Evolutionary conservation across 345 rosid species (phyloP).

Genomic region (Streptanthus diversifolius): DNA sequence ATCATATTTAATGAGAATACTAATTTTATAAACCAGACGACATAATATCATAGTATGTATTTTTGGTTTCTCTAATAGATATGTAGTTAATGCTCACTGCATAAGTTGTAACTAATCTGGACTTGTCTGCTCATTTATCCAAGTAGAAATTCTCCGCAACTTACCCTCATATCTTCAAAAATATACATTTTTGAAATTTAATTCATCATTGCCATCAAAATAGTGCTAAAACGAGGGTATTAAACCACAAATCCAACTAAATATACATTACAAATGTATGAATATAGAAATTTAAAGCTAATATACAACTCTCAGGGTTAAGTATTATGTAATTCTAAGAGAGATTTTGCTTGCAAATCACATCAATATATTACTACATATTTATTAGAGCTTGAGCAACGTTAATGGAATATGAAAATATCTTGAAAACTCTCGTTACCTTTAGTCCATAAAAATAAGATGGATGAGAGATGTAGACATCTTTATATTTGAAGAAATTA

Average conservation of each 20-base stretch:
- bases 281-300: not conserved
- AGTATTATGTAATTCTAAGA: not conserved
- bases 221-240: not conserved
- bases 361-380: not conserved
- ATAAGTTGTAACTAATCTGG: conserved; percentile 33
- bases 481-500: conserved; percentile 8
- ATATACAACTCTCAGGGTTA: not conserved
- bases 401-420: not conserved
- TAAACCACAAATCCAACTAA: not conserved
- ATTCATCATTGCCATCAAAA: not conserved
- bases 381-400: not conserved
- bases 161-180: not conserved
- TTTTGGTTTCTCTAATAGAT: conserved; percentile 19
- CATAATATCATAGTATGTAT: conserved; percentile 9
- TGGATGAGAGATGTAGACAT: not conserved
- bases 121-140: conserved; percentile 13
- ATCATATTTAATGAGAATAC: conserved; percentile 22
- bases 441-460: conserved; percentile 21
- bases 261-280: not conserved
- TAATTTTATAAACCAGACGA: conserved; percentile 28
- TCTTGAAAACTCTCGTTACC: conserved; percentile 1
- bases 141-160: not conserved
- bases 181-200: not conserved
- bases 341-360: conserved; percentile 17
- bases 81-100: conserved; percentile 18